phyloP scores from a whole-genome alignment of 495 filamentous ascomycete genomes.

The Articulospora tetracladia region DNA sequence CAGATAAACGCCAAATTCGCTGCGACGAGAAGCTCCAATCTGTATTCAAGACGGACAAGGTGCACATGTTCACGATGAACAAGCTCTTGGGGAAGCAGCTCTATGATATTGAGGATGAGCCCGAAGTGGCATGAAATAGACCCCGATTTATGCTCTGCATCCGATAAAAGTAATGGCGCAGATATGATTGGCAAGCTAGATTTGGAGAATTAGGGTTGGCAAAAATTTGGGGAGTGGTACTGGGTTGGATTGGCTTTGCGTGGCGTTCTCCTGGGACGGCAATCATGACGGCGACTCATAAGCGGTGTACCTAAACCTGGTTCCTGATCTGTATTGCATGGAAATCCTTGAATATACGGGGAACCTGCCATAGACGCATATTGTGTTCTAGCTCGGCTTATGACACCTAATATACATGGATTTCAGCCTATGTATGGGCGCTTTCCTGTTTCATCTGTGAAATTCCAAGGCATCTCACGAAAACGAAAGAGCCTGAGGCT shows the following conservation, averaged over 20 bases:
- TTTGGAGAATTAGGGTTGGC: neutral
- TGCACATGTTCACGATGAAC: constrained; percentile 99
- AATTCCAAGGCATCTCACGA: too few relatives aligned
- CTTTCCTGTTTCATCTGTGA: too few relatives aligned
- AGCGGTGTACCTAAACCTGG: neutral
- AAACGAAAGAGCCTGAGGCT: too few relatives aligned
- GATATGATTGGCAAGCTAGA: neutral
- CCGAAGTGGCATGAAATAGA: neutral
- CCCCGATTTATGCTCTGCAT: neutral
- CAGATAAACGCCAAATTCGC: constrained; percentile 82
- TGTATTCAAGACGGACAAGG: constrained; percentile 84
- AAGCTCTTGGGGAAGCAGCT: constrained; percentile 53
- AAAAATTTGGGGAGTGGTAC: neutral
- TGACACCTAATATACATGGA: neutral
- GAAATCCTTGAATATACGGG: neutral
- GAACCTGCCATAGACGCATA: neutral
- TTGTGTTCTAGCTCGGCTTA: neutral
- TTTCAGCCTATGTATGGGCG: neutral
- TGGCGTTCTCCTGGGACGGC: too few relatives aligned
- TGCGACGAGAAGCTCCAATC: constrained; percentile 88
- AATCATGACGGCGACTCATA: neutral
- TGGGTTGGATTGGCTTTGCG: neutral
- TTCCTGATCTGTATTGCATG: too few relatives aligned
- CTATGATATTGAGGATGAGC: constrained; percentile 47
- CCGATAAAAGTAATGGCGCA: neutral